Evolutionary conservation across 495 filamentous ascomycete species (phyloP).

Genomic region (Penicillium coprophilum): DNA sequence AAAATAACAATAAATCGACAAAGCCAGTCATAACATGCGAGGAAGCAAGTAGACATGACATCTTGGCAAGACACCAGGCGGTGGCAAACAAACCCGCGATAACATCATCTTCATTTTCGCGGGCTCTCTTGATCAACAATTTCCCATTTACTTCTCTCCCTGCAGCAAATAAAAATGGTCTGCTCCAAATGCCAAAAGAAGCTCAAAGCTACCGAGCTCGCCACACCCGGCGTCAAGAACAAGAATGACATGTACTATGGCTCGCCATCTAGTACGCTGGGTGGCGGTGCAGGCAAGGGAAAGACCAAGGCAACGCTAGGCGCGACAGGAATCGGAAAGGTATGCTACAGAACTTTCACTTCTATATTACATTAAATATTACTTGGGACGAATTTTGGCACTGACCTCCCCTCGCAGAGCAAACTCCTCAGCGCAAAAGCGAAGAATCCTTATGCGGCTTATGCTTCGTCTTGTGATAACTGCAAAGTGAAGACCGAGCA

Average conservation of each 20-base stretch:
- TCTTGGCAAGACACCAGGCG: constrained; percentile 23
- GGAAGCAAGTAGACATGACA: constrained; percentile 6
- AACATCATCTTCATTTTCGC: constrained; percentile 10
- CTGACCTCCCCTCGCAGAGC: constrained; percentile 43
- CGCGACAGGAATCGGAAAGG: constrained; percentile 41
- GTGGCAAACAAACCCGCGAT: constrained; percentile 20
- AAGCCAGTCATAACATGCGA: background rate
- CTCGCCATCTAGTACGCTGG: constrained; percentile 59
- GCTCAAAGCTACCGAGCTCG: constrained; percentile 60
- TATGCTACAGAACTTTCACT: constrained; percentile 8
- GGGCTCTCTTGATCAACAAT: background rate
- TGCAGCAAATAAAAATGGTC: constrained; percentile 56
- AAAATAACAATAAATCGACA: background rate
- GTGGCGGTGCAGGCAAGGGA: constrained; percentile 49
- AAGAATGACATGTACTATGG: constrained; percentile 73
- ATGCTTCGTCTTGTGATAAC: constrained; percentile 57
- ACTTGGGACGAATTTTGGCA: background rate
- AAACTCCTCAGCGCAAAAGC: constrained; percentile 67
- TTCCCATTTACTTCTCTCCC: background rate
- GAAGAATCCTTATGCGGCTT: constrained; percentile 69
- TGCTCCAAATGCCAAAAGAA: constrained; percentile 67
- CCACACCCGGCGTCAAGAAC: constrained; percentile 68
- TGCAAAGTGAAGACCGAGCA: constrained; percentile 68
- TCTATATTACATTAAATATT: background rate
- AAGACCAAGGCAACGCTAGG: constrained; percentile 48